A percentile compares a stretch with the other conserved stretches of the same genome.
These are phyloP conservation scores for Aspergillus sp. DNA, from an alignment of 2,329 filamentous ascomycete genomes.

Conservation along the genomic window DNA sequence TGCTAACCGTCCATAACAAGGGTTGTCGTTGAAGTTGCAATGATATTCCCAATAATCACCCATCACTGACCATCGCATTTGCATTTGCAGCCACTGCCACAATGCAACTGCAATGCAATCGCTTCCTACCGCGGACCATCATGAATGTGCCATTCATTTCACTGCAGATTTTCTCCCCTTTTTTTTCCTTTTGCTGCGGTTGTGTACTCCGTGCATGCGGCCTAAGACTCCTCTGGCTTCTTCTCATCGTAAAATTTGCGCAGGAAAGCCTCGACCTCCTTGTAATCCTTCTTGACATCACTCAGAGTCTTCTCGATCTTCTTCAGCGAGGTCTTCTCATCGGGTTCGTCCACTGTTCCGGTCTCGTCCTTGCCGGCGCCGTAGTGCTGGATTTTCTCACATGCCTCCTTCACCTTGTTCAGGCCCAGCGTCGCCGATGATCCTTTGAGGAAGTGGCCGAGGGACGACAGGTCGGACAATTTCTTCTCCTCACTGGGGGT, in stretches of 20 bases:
- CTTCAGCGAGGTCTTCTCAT: constrained; percentile 60
- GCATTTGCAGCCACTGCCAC: too few relatives aligned
- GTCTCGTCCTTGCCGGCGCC: constrained; percentile 74
- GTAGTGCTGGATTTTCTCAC: constrained; percentile 93
- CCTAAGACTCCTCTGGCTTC: background rate
- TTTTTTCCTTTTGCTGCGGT: background rate
- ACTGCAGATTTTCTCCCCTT: background rate
- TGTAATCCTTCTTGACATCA: constrained; percentile 67
- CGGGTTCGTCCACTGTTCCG: constrained; percentile 56
- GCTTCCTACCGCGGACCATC: too few relatives aligned
- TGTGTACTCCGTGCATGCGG: background rate
- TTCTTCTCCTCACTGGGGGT: constrained; percentile 56
- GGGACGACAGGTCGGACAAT: constrained; percentile 65
- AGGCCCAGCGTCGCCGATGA: constrained; percentile 91
- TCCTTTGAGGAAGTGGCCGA: constrained; percentile 95
- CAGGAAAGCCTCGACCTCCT: constrained; percentile 62
- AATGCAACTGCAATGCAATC: too few relatives aligned
- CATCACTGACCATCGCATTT: too few relatives aligned
- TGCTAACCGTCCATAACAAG: background rate
- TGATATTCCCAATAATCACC: too few relatives aligned
- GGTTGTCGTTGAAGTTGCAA: too few relatives aligned
- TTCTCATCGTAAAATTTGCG: constrained; percentile 58
- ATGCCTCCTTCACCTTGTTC: constrained; percentile 81
- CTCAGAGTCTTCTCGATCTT: constrained; percentile 63
- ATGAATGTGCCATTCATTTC: background rate